Evolutionary conservation across 108 stramenopile species (phyloP).

Genomic region (Fistulifera pelliculosa): DNA sequence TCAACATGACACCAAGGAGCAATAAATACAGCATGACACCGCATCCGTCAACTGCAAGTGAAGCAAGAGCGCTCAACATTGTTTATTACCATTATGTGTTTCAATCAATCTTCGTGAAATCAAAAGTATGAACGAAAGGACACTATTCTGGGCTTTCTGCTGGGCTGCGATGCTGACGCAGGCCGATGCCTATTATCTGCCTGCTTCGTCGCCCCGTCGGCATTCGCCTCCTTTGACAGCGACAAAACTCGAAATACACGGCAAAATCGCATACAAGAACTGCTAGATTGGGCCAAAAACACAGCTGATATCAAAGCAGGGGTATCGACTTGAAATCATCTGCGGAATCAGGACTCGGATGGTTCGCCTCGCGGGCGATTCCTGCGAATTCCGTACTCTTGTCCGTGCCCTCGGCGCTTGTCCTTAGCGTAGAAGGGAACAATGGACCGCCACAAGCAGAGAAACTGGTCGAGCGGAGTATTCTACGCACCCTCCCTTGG

Average conservation of each 20-base stretch:
- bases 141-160: too few species aligned
- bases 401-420: conserved; percentile 53
- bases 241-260: background rate
- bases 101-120: too few species aligned
- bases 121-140: too few species aligned
- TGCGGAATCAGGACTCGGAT: conserved; percentile 45
- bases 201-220: too few species aligned
- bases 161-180: too few species aligned
- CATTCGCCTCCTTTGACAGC: too few species aligned
- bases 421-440: conserved; percentile 54
- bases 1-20: too few species aligned
- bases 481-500: conserved; percentile 32
- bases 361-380: conserved; percentile 26
- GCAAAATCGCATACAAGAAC: conserved; percentile 18
- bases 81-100: too few species aligned
- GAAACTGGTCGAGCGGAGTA: conserved; percentile 11
- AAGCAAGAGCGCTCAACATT: too few species aligned
- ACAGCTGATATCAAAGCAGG: conserved; percentile 9
- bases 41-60: too few species aligned
- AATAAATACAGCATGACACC: too few species aligned
- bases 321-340: conserved; percentile 14
- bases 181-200: too few species aligned
- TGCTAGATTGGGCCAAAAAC: conserved; percentile 31
- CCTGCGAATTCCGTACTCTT: conserved; percentile 38
- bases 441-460: conserved; percentile 35